Evolutionary conservation across 805 yeast genomes (phyloP), one percentile per base, ranked within the genome.

Genomic region (Schizosaccharomyces lindneri): DNA sequence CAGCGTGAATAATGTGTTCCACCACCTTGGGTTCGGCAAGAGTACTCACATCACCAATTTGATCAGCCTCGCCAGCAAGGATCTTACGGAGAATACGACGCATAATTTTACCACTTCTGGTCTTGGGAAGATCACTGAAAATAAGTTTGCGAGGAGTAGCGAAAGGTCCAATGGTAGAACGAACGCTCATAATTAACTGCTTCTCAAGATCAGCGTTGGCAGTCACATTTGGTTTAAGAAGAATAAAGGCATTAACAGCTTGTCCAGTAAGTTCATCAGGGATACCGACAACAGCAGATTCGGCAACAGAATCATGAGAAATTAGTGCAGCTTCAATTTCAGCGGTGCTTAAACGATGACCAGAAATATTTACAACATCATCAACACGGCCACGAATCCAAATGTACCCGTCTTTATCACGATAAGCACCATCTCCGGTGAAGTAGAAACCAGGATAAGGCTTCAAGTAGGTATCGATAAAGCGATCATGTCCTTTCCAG

Each of bases 311-410:
- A 46, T 77, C 76, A 74, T 87, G 87, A 70, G 84, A 88, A 65
- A 82, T 78, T 68, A 89, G 76, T 46, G 95, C 93, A 55, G 95
- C 84, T 75, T 93, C 98, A 67, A 93, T 93, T 75, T 93, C 98
- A 29, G 97, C 94, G 59, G 98, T 90, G n/a, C 97, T 87, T 67
- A 93, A 79, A 73, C 98, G 83, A 75, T 93, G 98, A 66, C 98
- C 98, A 61, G 95, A 84, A 48, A 93, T 97, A 70, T 93, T 93
- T 67, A 90, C 98, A 63, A 93, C 97, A 69, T 93, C 98, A 72
- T 93, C 97, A 65, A 93, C 97, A 74, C 98, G 84, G 69, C 98
- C 98, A 73, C 90, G 81, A 72, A 93, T 90, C 96, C 97, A 93
- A 76, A 82, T 87, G 78, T 83, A 93, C 61, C 97, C 97, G 70